Conservation (phyloP, 2,329 filamentous ascomycete genomes). For the Alternaria longipes region DNA sequence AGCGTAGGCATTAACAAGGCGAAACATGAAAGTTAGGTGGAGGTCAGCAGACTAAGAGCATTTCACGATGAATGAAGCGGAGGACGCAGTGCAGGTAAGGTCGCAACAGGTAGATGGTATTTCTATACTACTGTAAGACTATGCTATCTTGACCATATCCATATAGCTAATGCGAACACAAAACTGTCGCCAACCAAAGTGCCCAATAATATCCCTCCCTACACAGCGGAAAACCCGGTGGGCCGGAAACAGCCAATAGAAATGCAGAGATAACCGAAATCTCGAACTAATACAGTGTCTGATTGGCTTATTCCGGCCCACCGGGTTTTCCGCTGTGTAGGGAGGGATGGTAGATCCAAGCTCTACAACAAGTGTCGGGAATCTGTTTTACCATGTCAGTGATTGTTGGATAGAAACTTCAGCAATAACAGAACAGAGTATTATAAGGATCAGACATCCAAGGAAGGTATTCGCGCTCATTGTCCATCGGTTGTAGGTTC, state of each 20-base stretch:
- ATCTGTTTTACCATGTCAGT: slow-evolving; percentile 32
- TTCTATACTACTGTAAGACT: background rate
- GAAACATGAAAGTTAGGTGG: background rate
- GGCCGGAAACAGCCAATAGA: too few species aligned
- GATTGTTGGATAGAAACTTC: slow-evolving; percentile 9
- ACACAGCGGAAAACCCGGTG: too few species aligned
- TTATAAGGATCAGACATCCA: slow-evolving; percentile 72
- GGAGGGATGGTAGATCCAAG: too few species aligned
- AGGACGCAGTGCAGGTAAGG: background rate
- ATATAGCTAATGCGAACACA: background rate
- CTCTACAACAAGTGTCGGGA: background rate
- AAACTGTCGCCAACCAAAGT: background rate
- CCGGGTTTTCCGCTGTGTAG: too few species aligned
- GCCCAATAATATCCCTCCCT: too few species aligned
- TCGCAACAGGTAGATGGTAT: background rate
- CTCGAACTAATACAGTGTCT: too few species aligned
- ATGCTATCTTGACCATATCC: background rate
- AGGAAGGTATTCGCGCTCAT: slow-evolving; percentile 75
- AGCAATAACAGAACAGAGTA: slow-evolving; percentile 15
- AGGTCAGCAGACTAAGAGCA: background rate
- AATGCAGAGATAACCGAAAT: too few species aligned
- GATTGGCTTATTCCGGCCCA: too few species aligned
- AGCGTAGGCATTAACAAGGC: background rate
- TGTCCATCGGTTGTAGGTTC: slow-evolving; percentile 71
- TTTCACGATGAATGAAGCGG: background rate